Base-by-base conservation (phyloP, 805 yeast species). In the Pichia insulana region DNA sequence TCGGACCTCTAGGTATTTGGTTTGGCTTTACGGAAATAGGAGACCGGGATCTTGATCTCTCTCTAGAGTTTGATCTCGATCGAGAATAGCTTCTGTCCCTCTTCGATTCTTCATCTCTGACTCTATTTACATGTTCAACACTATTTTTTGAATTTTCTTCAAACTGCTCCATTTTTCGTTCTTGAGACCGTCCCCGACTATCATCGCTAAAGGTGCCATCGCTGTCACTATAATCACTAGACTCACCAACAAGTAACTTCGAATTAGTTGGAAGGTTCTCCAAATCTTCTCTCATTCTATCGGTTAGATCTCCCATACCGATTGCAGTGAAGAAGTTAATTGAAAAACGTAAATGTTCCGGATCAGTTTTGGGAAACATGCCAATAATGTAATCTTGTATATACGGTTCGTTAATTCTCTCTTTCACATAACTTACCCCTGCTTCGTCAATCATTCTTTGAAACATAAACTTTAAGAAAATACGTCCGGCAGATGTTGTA, bases 301-400 rank as follows among this genome's bases (percentile, higher is more conserved):
- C 95, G 0, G 97, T 89, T 44, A 90, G 58, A 2, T 73, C 70
- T 36, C 97, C 97, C 38, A 90, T 59, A 0, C 94, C 94, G 47
- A 90, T 87, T 1, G 97, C 96, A 0, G 97, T 90, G 61, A 90
- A 90, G 58, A 72, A 90, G 56, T 90, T 90, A 56, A 88, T 87
- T 2, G 94, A 73, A 57, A 89, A 90, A 45, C 90, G 68, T 12
- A 81, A 63, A 49, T 74, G 64, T 9, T 76, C 80, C 1, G 55
- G 47, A 6, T 69, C 67, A 42, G 69, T 69, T 2, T 61, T 62
- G 0, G 96, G 96, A 53, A 89, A 84, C 31, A 89, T 50, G 0
- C 86, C 86, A 2, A 46, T 50, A 27, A 82, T 45, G 37, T 51
- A 70, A 0, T 73, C 71, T 39, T 67, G 67, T 15, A 76, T 64